Evolutionary conservation across 495 filamentous ascomycete species (phyloP).

Genomic region (Penicillium ochrochloron): DNA sequence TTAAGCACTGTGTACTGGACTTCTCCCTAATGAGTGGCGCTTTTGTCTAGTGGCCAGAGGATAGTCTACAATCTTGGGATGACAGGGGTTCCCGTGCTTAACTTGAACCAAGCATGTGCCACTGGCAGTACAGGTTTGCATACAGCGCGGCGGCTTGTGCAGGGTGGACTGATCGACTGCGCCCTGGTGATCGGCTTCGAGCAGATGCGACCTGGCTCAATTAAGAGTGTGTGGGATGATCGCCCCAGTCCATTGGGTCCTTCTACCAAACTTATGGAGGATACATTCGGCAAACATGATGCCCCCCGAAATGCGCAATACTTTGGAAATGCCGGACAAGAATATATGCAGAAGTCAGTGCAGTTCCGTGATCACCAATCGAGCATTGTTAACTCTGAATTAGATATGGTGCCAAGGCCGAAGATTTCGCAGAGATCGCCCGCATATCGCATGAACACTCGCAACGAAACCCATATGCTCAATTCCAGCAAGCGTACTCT

Average conservation of each 20-base stretch:
- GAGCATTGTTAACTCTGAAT: not conserved
- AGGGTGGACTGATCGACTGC: conserved; percentile 70
- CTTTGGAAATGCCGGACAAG: conserved; percentile 83
- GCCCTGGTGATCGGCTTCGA: conserved; percentile 87
- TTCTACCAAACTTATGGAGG: conserved; percentile 30
- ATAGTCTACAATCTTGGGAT: conserved; percentile 94
- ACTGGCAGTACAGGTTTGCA: conserved; percentile 79
- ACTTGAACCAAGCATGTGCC: conserved; percentile 88
- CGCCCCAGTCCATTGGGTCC: conserved; percentile 28
- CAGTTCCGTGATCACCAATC: not conserved
- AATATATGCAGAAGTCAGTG: conserved; percentile 80
- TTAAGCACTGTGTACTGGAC: not conserved
- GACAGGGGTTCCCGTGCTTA: conserved; percentile 84
- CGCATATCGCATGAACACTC: conserved; percentile 82
- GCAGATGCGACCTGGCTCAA: conserved; percentile 78
- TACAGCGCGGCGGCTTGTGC: conserved; percentile 71
- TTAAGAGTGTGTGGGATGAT: conserved; percentile 34
- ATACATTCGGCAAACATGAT: conserved; percentile 24
- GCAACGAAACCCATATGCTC: conserved; percentile 83
- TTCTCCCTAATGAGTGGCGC: not conserved
- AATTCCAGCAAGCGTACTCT: conserved; percentile 89
- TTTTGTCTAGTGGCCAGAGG: conserved; percentile 70
- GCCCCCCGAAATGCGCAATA: conserved; percentile 73
- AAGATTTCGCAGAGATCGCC: conserved; percentile 86
- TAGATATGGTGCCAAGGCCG: conserved; percentile 67